Base-by-base conservation (phyloP, 805 yeast species). In the Suhomyces vadensis region DNA sequence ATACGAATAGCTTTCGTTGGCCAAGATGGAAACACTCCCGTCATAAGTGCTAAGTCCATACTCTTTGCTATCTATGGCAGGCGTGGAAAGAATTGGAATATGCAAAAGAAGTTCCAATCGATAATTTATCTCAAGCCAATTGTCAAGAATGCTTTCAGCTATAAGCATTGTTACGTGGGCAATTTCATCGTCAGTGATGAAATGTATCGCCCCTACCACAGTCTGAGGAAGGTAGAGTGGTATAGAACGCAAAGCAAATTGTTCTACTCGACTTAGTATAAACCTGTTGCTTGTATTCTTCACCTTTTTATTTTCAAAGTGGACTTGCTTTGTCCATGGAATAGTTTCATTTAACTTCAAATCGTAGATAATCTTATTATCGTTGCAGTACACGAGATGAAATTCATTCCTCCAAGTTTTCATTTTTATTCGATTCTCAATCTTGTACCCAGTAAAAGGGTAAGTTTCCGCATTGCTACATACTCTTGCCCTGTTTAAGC, bases 1-100 rank as follows among this genome's bases (percentile, higher is more conserved):
- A 25, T 40, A 57, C 4, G 47, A 39, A 41, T 63, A 63, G 24
- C 44, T 44, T 46, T 63, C 67, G 2, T 37, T 29, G 2, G 47
- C 43, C 27, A 47, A 49, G 9, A 63, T 54, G 41, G 45, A 48
- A 22, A 43, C 46, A 39, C 54, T 51, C 64, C 63, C 58, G 23
- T 49, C 48, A 3, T 24, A n/a, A n/a, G n/a, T 29, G 4, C 26
- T 38, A 2, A 14, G 37, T 4, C 22, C 37, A 10, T 5, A 20
- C 5, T 11, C 23, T 14, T 40, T 40, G 40, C 56, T 54, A 38
- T 61, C 65, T 6, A 61, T 48, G 14, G 51, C 53, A 1, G 71
- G 72, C 2, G 70, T 56, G 6, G 60, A 47, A 21, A 65, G 43
- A 2, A 66, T 29, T 0, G 71, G 69, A 16, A 64, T 41, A 44